Conservation (phyloP, 73 alveolate species). For the Paramecium sonneborni region DNA sequence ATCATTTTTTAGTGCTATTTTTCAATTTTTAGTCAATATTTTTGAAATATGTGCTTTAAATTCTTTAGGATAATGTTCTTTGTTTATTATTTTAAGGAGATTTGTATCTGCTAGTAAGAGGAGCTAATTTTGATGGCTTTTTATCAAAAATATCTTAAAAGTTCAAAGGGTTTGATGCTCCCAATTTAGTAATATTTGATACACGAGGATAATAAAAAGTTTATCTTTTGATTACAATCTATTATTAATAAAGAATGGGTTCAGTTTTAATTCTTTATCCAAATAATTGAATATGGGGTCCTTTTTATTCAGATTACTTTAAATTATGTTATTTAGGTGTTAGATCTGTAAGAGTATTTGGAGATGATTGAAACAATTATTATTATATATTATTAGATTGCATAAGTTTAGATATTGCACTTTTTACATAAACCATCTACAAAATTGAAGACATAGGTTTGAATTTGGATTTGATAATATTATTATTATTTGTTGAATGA, state of each 20-base stretch:
- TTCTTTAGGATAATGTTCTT: conserved; percentile 14
- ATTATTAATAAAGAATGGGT: background rate
- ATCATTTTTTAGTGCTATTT: background rate
- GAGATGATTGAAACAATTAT: background rate
- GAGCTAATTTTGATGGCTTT: background rate
- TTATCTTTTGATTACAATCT: background rate
- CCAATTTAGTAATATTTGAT: background rate
- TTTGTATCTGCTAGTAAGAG: conserved; percentile 11
- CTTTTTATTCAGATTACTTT: background rate
- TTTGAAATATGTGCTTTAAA: background rate
- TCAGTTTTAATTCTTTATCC: conserved; percentile 4
- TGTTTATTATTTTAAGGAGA: background rate
- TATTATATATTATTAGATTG: background rate
- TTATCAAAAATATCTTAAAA: background rate
- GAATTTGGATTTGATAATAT: background rate
- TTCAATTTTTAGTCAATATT: background rate
- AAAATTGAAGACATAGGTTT: background rate
- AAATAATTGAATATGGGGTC: background rate
- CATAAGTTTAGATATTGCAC: background rate
- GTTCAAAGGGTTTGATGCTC: background rate
- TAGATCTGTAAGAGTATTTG: background rate
- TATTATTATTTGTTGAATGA: background rate
- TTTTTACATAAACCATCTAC: background rate
- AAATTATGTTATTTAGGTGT: background rate
- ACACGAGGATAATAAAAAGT: background rate